A percentile compares a stretch with the other conserved stretches of the same genome.
phyloP scores from a whole-genome alignment of 345 rosid species.

The Brassica nigra region DNA sequence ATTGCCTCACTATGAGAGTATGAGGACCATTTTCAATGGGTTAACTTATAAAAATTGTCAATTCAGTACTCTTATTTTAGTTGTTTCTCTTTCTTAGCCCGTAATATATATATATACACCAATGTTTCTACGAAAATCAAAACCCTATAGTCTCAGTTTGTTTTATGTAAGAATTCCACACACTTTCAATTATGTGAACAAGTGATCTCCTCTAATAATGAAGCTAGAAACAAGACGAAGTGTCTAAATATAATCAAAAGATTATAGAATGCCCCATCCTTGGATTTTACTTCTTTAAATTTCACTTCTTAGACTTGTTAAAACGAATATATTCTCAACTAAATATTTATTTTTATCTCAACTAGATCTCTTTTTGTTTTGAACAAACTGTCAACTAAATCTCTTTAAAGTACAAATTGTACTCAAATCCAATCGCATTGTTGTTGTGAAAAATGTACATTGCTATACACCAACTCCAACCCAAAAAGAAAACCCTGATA shows the following conservation, averaged over 20 bases:
- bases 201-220: neutral
- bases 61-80: too few species aligned
- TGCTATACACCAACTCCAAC: slow-evolving; percentile 39
- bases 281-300: neutral
- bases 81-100: too few species aligned
- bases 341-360: too few species aligned
- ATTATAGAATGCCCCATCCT: neutral
- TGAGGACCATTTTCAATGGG: too few species aligned
- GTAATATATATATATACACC: too few species aligned
- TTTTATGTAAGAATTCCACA: neutral
- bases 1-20: too few species aligned
- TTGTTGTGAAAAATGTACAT: slow-evolving; percentile 30
- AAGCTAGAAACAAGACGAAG: neutral
- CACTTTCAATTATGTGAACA: neutral
- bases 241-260: neutral
- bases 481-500: slow-evolving; percentile 7
- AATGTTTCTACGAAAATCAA: too few species aligned
- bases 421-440: slow-evolving; percentile 9
- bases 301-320: neutral
- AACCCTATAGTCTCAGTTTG: neutral
- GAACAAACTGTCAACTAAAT: neutral
- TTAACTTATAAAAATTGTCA: too few species aligned
- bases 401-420: slow-evolving; percentile 21
- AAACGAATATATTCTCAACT: neutral
- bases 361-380: too few species aligned